Evolutionary conservation across 1,284 basidiomycete genomes (phyloP).

Genomic region (Agaricales sp.): DNA sequence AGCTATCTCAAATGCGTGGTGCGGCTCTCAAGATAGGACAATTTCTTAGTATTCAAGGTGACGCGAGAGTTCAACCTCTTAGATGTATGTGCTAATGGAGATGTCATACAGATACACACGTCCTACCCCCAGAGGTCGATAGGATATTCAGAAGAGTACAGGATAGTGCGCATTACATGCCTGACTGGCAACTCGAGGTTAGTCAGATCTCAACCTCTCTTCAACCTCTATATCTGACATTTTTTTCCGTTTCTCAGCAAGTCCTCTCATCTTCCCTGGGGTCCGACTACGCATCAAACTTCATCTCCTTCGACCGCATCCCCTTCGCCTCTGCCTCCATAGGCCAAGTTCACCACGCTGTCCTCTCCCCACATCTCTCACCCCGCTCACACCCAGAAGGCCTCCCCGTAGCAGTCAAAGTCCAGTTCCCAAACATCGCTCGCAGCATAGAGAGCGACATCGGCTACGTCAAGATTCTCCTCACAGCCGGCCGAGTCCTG

Average conservation of each 20-base stretch:
- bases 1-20: constrained; percentile 90
- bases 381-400: constrained; percentile 34
- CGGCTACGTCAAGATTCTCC: constrained; percentile 75
- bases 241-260: constrained; percentile 34
- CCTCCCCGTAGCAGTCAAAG: constrained; percentile 80
- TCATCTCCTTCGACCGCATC: constrained; percentile 71
- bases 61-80: constrained; percentile 6
- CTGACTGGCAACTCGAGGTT: constrained; percentile 96
- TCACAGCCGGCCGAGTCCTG: constrained; percentile 72
- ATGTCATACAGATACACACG: constrained; percentile 59
- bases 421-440: constrained; percentile 92
- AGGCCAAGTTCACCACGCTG: constrained; percentile 87
- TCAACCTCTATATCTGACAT: constrained; percentile 4
- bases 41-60: constrained; percentile 96
- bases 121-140: constrained; percentile 85
- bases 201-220: constrained; percentile 1
- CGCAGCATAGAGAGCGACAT: constrained; percentile 85
- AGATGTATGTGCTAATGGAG: not conserved
- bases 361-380: constrained; percentile 39
- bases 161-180: constrained; percentile 97
- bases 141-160: constrained; percentile 87
- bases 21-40: constrained; percentile 96
- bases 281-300: constrained; percentile 62
- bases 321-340: constrained; percentile 97
- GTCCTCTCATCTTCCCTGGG: constrained; percentile 75